Conservation (phyloP, 139 green algal genomes). For the Chlamydomonas sp. region DNA sequence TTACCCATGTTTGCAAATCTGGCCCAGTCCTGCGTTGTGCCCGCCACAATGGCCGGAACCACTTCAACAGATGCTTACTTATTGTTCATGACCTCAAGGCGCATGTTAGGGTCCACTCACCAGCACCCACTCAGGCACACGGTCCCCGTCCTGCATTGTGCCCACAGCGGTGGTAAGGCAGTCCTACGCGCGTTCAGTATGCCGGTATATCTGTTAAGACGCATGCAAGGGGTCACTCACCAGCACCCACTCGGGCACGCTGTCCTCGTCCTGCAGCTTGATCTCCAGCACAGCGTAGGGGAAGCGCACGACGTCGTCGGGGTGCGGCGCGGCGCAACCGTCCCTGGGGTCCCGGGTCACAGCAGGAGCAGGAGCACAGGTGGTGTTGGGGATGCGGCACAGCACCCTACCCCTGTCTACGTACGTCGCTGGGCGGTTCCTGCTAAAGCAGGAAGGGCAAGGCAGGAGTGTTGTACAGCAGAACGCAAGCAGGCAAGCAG, state of each 20-base stretch:
- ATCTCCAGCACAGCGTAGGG: conserved; percentile 90
- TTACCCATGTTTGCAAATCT: neutral
- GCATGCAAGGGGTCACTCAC: conserved; percentile 25
- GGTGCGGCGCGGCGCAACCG: no score
- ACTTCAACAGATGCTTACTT: no score
- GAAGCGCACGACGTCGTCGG: conserved; percentile 68
- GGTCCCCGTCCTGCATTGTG: conserved; percentile 37
- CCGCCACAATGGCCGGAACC: no score
- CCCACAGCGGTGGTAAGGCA: neutral
- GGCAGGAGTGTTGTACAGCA: no score
- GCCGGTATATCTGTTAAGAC: neutral
- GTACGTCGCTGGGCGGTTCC: no score
- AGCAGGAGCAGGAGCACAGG: no score
- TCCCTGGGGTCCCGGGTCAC: no score
- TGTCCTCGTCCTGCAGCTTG: conserved; percentile 80
- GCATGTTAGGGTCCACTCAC: conserved; percentile 23
- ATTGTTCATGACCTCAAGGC: neutral
- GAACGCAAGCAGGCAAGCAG: no score
- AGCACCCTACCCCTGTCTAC: no score
- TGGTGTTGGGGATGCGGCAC: no score
- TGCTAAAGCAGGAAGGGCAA: no score
- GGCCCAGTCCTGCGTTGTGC: neutral
- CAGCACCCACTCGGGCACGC: conserved; percentile 59
- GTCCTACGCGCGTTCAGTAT: neutral
- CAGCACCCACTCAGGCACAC: conserved; percentile 60